Conservation (phyloP, 2,329 filamentous ascomycete species). For the Aspergillus aculeatinus region DNA sequence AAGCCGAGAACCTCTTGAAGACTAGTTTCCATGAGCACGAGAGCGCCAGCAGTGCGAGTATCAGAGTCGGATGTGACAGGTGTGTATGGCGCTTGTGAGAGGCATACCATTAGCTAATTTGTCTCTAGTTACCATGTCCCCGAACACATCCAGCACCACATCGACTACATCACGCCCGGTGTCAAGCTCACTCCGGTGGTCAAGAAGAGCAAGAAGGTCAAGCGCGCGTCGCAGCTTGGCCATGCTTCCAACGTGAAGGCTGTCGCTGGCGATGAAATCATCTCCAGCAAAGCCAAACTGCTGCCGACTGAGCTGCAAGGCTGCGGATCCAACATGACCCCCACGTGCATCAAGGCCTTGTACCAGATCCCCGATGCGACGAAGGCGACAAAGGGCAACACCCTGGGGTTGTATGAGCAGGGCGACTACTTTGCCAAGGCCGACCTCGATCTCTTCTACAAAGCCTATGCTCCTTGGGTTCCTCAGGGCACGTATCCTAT, state of each 20-base stretch:
- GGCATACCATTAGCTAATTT: neutral
- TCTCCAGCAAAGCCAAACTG: conserved; percentile 2
- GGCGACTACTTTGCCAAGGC: conserved; percentile 53
- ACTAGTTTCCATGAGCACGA: conserved; percentile 55
- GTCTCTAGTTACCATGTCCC: conserved; percentile 50
- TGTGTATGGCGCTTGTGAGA: conserved; percentile 23
- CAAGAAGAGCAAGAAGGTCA: conserved; percentile 25
- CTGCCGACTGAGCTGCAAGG: conserved; percentile 33
- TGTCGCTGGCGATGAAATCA: neutral
- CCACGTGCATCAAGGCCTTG: conserved; percentile 54
- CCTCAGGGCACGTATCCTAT: conserved; percentile 46
- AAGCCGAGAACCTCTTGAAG: conserved; percentile 55
- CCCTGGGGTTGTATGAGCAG: conserved; percentile 55
- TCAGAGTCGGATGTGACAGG: conserved; percentile 37
- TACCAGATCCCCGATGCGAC: conserved; percentile 47
- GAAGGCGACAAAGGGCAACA: conserved; percentile 46
- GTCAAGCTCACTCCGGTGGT: conserved; percentile 48
- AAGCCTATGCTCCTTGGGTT: conserved; percentile 44
- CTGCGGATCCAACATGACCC: conserved; percentile 58
- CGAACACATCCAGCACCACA: conserved; percentile 46
- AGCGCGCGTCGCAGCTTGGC: conserved; percentile 21
- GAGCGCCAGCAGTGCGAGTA: conserved; percentile 34
- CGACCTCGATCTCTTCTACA: conserved; percentile 52
- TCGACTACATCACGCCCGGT: conserved; percentile 59
- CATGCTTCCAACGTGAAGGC: conserved; percentile 11